Evolutionary conservation across 148 eudicot species (phyloP).

Genomic region (Cornus controversa): DNA sequence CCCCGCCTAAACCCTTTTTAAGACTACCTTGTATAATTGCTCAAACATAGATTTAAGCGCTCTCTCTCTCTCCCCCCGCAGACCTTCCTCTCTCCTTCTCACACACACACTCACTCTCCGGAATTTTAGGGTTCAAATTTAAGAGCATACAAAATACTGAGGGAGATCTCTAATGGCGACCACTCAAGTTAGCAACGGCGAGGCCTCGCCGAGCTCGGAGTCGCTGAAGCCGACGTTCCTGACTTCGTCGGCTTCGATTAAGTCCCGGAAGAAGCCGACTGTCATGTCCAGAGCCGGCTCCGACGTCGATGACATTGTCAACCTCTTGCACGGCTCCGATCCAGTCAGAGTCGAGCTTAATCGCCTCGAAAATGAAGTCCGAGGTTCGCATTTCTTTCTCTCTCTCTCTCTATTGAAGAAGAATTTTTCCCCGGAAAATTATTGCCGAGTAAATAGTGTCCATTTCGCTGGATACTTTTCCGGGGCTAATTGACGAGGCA

Average conservation of each 20-base stretch:
- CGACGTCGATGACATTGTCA: slow-evolving; percentile 56
- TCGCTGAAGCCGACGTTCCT: slow-evolving; percentile 19
- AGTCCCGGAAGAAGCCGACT: slow-evolving; percentile 40
- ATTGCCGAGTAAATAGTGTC: too few relatives aligned
- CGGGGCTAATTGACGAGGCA: too few relatives aligned
- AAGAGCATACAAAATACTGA: not conserved
- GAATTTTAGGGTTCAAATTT: slow-evolving; percentile 5
- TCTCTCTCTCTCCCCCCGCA: slow-evolving; percentile 4
- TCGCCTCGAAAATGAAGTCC: slow-evolving; percentile 82
- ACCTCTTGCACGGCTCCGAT: slow-evolving; percentile 83
- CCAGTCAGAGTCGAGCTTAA: slow-evolving; percentile 84
- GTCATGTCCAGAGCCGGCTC: slow-evolving; percentile 39
- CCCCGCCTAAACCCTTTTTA: slow-evolving; percentile 27
- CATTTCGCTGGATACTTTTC: too few relatives aligned
- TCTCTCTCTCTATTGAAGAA: not conserved
- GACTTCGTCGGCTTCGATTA: slow-evolving; percentile 29
- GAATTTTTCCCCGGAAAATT: not conserved
- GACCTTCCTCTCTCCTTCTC: slow-evolving; percentile 11
- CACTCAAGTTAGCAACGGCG: slow-evolving; percentile 25
- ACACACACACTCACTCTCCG: not conserved
- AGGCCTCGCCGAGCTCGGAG: slow-evolving; percentile 18
- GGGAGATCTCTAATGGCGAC: slow-evolving; percentile 28
- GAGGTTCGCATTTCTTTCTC: slow-evolving; percentile 48
- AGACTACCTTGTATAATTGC: slow-evolving; percentile 6
- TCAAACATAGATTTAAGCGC: not conserved